Base-by-base conservation (phyloP, 495 filamentous ascomycete species). In the Wilcoxina mikolae region DNA sequence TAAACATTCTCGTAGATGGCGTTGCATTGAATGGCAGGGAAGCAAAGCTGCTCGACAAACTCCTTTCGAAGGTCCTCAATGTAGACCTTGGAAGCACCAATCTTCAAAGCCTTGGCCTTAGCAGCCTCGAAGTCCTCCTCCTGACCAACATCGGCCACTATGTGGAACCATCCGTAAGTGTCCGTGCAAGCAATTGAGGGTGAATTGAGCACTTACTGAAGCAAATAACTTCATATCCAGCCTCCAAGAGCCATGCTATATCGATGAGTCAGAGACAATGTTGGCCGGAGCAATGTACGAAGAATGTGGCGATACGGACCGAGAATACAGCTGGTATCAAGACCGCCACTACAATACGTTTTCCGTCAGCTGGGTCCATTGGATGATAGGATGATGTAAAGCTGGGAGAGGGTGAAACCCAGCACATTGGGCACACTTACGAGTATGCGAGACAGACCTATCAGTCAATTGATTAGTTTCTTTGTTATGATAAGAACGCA, bases 41-140 rank as follows among this genome's bases (percentile, higher is more conserved):
- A 90, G 72, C 87, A 86, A 12, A 94, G 75, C 72, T 94, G 76
- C 61, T 89, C 82, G 60, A 93, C 78, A 60, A 94, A 89, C 68
- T 89, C 81, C 58, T 70, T 71, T 62, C 80, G 77, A 55, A 94
- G 73, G 67, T 86, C 78, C 60, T 74, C 69, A 60, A 85, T 73
- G 65, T 80, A 69, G 69, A 80, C 75, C 57, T 74, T 72, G 61
- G 72, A 70, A 53, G 83, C 83, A 53, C 82, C 83, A 56, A 90
- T 74, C 68, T 80, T 78, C 60, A 79, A 64, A 0, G 83, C 83
- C 71, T 83, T 82, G 61, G 67, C 67, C 67, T 80, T 74, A 53
- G 76, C 79, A 56, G 77, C 80, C 56, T 78, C 73, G 67, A 79
- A 84, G 68, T 84, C 79, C 73, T 78, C 76, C 67, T 77, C 75